These are phyloP conservation scores for Elongisporangium prolatum DNA, from an alignment of 352 stramenopile genomes.

Conservation along the genomic window DNA sequence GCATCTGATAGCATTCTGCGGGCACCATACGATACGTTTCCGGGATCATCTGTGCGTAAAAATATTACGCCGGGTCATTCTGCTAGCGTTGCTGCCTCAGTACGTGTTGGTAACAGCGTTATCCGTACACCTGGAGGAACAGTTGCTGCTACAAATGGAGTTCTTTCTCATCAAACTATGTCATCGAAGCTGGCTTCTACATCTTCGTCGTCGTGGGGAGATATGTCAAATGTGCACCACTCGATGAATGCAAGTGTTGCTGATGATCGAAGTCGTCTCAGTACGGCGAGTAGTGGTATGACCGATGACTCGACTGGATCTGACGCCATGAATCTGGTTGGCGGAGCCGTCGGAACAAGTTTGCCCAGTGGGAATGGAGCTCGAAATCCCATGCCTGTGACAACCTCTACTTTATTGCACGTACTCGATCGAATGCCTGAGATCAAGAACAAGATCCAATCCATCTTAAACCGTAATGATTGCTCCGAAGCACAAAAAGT, in stretches of 20 bases:
- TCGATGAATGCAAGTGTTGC: constrained; percentile 12
- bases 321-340: constrained; percentile 3
- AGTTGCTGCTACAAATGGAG: background rate
- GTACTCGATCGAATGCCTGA: constrained; percentile 84
- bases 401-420: constrained; percentile 72
- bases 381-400: constrained; percentile 49
- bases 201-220: constrained; percentile 16
- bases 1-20: background rate
- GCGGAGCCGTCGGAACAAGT: constrained; percentile 1
- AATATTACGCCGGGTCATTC: background rate
- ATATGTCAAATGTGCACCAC: constrained; percentile 23
- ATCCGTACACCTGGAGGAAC: background rate
- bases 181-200: background rate
- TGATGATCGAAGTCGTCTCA: background rate
- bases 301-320: constrained; percentile 3
- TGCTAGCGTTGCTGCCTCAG: background rate
- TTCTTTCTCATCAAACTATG: background rate
- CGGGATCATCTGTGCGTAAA: background rate
- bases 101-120: background rate
- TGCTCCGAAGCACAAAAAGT: constrained; percentile 88
- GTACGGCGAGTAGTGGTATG: background rate
- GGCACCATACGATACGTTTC: background rate
- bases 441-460: constrained; percentile 90
- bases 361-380: background rate
- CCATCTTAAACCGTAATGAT: constrained; percentile 77